A percentile compares a stretch with the other conserved stretches of the same genome.
Evolutionary conservation across 345 rosid species (phyloP).

Genomic region (Cardiospermum halicacabum): DNA sequence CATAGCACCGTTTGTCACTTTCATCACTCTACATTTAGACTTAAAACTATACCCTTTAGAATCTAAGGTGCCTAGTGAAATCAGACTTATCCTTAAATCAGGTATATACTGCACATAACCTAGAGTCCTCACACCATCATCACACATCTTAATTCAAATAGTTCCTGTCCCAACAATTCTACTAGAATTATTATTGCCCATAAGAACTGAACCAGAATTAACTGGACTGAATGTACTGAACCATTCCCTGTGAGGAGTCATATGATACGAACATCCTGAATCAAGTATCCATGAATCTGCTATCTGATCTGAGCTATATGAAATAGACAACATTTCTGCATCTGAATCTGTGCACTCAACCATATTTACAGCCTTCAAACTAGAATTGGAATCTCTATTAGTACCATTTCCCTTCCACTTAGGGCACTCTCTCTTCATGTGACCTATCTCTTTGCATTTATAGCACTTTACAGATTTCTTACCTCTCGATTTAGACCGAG

Average conservation of each 20-base stretch:
- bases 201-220: background rate
- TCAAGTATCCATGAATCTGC: background rate
- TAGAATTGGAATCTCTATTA: background rate
- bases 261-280: too few relatives aligned
- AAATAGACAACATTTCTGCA: background rate
- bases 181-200: background rate
- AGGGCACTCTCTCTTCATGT: background rate
- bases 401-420: background rate
- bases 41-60: background rate
- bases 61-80: background rate
- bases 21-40: background rate
- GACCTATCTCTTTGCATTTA: background rate
- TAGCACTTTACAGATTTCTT: background rate
- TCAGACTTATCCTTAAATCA: background rate
- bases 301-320: background rate
- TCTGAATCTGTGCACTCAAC: background rate
- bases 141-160: background rate
- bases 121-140: background rate
- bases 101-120: background rate
- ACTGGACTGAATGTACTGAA: background rate
- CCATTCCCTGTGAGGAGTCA: background rate
- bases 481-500: background rate
- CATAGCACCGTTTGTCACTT: too few relatives aligned
- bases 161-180: background rate
- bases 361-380: background rate